phyloP scores from a whole-genome alignment of 2,329 filamentous ascomycete genomes.

The Neocatenulostroma microsporum region DNA sequence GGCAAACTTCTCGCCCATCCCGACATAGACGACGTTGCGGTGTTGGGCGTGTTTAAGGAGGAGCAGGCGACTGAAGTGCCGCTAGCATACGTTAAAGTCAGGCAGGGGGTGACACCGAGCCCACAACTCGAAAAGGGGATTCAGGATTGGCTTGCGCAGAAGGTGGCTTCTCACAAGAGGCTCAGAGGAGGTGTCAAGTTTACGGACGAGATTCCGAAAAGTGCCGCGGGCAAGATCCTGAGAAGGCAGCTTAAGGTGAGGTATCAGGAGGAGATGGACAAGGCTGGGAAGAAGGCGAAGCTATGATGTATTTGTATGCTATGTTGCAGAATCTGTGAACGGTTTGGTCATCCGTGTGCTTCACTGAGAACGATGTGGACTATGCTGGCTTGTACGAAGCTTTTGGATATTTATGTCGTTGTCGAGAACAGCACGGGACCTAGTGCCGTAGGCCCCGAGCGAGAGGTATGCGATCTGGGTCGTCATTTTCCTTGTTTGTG shows the following conservation, averaged over 20 bases:
- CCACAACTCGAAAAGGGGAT: conserved; percentile 33
- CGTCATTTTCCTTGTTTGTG: no score
- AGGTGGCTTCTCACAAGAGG: conserved; percentile 40
- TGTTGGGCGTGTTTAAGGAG: conserved; percentile 39
- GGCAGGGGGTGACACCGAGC: conserved; percentile 26
- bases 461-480: no score
- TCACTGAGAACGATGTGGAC: conserved; percentile 55
- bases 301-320: conserved; percentile 28
- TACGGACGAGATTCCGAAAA: conserved; percentile 40
- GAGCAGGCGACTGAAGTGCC: conserved; percentile 40
- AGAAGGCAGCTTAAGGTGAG: conserved; percentile 37
- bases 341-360: no score
- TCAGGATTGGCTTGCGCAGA: conserved; percentile 34
- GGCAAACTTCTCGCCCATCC: conserved; percentile 37
- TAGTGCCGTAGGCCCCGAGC: no score
- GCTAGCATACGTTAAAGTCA: conserved; percentile 36
- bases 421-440: no score
- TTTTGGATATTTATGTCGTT: no score
- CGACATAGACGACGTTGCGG: conserved; percentile 38
- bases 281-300: conserved; percentile 35
- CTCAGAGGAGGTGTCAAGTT: conserved; percentile 39
- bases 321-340: no score
- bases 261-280: conserved; percentile 34
- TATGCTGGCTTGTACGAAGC: conserved; percentile 58
- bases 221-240: conserved; percentile 39